phyloP scores from a whole-genome alignment of 495 filamentous ascomycete genomes.

The Monascus purpureus region DNA sequence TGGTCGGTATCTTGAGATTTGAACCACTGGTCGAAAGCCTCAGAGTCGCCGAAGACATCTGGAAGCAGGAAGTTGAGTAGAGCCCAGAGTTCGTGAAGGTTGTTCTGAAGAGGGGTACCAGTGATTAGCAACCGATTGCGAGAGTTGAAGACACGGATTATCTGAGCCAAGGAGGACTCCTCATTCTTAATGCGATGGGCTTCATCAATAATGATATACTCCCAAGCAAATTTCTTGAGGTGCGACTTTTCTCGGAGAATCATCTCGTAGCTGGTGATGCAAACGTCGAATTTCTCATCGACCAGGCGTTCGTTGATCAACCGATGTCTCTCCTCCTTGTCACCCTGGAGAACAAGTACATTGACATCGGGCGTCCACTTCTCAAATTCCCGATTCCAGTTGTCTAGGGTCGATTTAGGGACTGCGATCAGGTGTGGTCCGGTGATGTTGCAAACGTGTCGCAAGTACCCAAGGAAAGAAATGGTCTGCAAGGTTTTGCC shows the following conservation, averaged over 20 bases:
- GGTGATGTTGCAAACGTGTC: constrained; percentile 72
- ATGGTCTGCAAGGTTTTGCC: constrained; percentile 90
- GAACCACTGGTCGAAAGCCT: constrained; percentile 99
- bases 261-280: constrained; percentile 95
- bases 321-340: constrained; percentile 80
- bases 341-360: constrained; percentile 86
- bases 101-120: constrained; percentile 95
- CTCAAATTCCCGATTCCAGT: constrained; percentile 91
- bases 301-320: constrained; percentile 84
- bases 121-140: constrained; percentile 92
- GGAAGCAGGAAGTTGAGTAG: constrained; percentile 92
- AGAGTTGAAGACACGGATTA: constrained; percentile 94
- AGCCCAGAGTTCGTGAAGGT: constrained; percentile 98
- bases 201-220: constrained; percentile 99
- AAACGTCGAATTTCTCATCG: constrained; percentile 85
- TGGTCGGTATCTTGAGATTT: constrained; percentile 77
- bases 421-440: constrained; percentile 93
- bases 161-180: constrained; percentile 90
- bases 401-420: constrained; percentile 95
- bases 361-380: constrained; percentile 94
- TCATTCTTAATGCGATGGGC: constrained; percentile 99
- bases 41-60: constrained; percentile 93
- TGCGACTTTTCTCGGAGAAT: constrained; percentile 90
- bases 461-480: constrained; percentile 84
- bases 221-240: constrained; percentile 96